These are phyloP conservation scores for Dentipellis fragilis DNA, from an alignment of 768 basidiomycete genomes.

Conservation along the genomic window DNA sequence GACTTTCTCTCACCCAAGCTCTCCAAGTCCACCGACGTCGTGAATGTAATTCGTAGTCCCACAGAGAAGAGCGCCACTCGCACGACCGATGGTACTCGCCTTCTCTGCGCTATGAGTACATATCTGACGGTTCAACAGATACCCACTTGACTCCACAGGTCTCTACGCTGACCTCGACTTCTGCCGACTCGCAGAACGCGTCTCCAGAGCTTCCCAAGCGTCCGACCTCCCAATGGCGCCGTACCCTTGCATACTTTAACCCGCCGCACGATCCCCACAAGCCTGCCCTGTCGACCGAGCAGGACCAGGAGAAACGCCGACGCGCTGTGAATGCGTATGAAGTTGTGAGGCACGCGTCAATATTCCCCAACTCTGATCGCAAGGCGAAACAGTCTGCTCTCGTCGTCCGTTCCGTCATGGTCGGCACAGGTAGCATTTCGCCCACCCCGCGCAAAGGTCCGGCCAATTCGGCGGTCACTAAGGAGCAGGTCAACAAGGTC, in stretches of 20 bases:
- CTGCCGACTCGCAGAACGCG: neutral
- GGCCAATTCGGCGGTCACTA: conserved; percentile 30
- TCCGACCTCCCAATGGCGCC: neutral
- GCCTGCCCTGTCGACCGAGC: neutral
- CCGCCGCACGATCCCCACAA: neutral
- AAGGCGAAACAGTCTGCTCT: conserved; percentile 56
- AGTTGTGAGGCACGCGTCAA: neutral
- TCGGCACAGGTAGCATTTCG: conserved; percentile 29
- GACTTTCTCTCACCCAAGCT: neutral
- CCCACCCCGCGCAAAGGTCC: conserved; percentile 21
- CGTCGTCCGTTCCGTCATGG: conserved; percentile 56
- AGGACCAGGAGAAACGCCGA: neutral
- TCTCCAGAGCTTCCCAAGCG: neutral
- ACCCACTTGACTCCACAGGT: no score
- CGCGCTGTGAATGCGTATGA: neutral
- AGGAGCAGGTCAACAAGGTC: conserved; percentile 48
- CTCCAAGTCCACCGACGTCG: neutral
- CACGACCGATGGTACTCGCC: no score
- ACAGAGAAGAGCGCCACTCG: no score
- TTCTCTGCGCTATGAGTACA: no score
- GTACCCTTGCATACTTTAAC: conserved; percentile 1
- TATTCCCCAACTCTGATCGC: conserved; percentile 34
- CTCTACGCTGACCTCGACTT: neutral
- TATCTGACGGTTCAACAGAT: no score
- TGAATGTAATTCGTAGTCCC: neutral